Percentiles rank a stretch among this genome's conserved stretches.
Conservation (phyloP, 768 basidiomycete genomes). For the Sporobolomyces pararoseus region DNA sequence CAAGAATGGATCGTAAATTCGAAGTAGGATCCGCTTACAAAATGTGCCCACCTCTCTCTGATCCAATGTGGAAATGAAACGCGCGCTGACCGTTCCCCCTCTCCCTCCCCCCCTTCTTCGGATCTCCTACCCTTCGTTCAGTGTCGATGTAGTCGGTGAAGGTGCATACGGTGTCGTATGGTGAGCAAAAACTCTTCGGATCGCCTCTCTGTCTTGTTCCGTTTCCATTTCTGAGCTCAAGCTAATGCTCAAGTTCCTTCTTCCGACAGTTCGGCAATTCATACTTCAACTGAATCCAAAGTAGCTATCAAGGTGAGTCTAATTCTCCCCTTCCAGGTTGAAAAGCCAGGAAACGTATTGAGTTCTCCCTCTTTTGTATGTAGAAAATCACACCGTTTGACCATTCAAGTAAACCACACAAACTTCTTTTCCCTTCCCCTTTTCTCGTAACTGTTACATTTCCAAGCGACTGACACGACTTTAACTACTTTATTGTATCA, state of each 20-base stretch:
- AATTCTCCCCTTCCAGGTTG: no score
- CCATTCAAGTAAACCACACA: conserved; percentile 67
- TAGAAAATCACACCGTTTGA: conserved; percentile 87
- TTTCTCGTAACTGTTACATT: conserved; percentile 6
- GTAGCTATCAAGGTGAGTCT: conserved; percentile 75
- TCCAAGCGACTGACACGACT: not conserved
- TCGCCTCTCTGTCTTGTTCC: no score
- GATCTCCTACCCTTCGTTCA: no score
- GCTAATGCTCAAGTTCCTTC: no score
- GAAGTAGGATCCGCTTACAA: conserved; percentile 46
- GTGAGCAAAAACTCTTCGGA: conserved; percentile 40
- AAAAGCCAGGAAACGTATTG: no score
- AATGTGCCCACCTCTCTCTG: conserved; percentile 47
- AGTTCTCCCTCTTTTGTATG: no score
- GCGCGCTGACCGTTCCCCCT: no score
- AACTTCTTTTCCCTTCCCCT: not conserved
- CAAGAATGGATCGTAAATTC: conserved; percentile 44
- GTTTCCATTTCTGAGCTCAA: no score
- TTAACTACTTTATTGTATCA: not conserved
- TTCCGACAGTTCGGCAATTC: conserved; percentile 64
- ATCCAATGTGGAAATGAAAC: no score
- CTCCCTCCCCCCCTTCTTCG: no score
- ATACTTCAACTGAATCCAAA: conserved; percentile 77
- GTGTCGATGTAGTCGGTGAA: conserved; percentile 44
- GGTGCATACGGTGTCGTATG: conserved; percentile 71